Base-by-base conservation (phyloP, 768 basidiomycete species). In the Tylopilus sp. region DNA sequence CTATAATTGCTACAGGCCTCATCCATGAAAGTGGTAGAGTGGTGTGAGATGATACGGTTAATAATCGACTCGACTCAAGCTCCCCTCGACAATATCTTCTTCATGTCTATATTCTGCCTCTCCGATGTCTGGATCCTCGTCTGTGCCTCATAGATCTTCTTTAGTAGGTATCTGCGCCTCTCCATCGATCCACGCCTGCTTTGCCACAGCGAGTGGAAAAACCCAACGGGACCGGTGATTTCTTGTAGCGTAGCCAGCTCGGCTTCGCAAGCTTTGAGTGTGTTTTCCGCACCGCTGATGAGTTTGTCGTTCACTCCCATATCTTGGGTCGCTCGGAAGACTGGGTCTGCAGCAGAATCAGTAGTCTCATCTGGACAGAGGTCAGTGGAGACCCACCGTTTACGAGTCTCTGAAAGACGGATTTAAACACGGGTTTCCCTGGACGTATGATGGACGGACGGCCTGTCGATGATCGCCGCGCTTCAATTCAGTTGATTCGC, bases 391-490 rank as follows among this genome's bases (percentile, higher is more conserved):
- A 17, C 77, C 40, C 60, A 89, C 92, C 94, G 42, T 85, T 75
- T 0, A 88, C 87, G 3, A 98, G 78, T 37, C 83, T 78, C 59
- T 90, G 79, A 66, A 97, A 99, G 6, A 91, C 92, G 63, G 83
- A 87, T 71, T 81, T 80, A 64, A 89, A 88, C 0, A 98, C 84
- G 0, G 97, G 97, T 69, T 88, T 94, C 26, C 97, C 97, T 2
- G 97, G 92, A 41, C 82, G 79, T 59, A 98, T 89, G 3, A 77
- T 79, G 2, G 91, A 85, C 1, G 95, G 90, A 16, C 92, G 85
- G 28, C 93, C 93, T 89, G n/a, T n/a, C n/a, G n/a, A n/a, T n/a
- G 31, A 11, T 14, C 14, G 42, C n/a, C 1, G 30, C 12, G 17
- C n/a, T 11, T 55, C 26, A 53, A 14, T 10, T 6, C 14, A n/a